Conservation (phyloP, 441 rosid species). For the Adansonia grandidieri region DNA sequence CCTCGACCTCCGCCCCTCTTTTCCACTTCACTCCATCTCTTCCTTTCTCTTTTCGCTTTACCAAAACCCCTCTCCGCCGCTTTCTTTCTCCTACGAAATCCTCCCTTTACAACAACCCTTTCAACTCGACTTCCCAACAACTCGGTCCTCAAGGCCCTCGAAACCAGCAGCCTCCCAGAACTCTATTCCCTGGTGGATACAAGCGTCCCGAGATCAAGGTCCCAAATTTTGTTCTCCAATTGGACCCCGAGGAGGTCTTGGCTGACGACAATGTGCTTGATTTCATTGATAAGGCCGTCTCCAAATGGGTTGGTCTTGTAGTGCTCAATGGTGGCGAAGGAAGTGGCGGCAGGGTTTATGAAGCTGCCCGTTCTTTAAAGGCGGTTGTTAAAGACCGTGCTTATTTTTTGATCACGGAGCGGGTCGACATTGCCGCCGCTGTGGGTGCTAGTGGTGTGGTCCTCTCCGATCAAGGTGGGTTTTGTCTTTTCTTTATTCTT, state of each 20-base stretch:
- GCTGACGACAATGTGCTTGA: conserved; percentile 48
- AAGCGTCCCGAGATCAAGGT: conserved; percentile 83
- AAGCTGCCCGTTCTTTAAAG: conserved; percentile 83
- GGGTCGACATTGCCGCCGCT: conserved; percentile 86
- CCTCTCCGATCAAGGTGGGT: conserved; percentile 83
- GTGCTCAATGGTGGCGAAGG: conserved; percentile 69
- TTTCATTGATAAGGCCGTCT: conserved; percentile 68
- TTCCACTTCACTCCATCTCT: conserved; percentile 31
- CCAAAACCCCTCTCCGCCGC: conserved; percentile 35
- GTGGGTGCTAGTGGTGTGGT: conserved; percentile 88
- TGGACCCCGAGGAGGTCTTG: conserved; percentile 65
- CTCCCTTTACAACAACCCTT: conserved; percentile 45
- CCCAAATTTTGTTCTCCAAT: conserved; percentile 67
- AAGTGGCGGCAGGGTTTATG: conserved; percentile 72
- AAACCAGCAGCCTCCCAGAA: conserved; percentile 54
- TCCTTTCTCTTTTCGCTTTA: conserved; percentile 29
- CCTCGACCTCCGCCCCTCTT: conserved; percentile 26
- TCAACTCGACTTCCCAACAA: conserved; percentile 32
- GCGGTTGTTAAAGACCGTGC: conserved; percentile 86
- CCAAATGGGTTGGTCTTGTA: conserved; percentile 72
- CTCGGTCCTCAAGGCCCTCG: conserved; percentile 33
- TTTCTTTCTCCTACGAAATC: conserved; percentile 27
- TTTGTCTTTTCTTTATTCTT: not conserved
- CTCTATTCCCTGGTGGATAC: conserved; percentile 90
- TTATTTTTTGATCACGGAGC: conserved; percentile 70